These are phyloP conservation scores for Cladochytrium replicatum DNA, from an alignment of 192 early-diverging fungal species.

Conservation along the genomic window DNA sequence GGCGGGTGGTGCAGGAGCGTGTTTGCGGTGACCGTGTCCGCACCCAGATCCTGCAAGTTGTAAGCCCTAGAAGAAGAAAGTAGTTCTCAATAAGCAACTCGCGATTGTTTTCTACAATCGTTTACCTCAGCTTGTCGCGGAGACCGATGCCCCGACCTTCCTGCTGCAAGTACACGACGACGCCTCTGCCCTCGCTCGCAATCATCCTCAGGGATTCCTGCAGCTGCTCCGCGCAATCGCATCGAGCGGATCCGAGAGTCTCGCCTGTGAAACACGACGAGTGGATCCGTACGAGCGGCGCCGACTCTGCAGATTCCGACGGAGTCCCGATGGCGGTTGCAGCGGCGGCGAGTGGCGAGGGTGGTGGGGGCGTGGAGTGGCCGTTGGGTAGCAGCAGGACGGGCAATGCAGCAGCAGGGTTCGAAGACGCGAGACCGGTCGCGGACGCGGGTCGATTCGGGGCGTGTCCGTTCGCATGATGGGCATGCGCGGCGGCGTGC, in stretches of 20 bases:
- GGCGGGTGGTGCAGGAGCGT: slow-evolving; percentile 78
- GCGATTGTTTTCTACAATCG: slow-evolving; percentile 8
- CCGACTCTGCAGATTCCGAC: not conserved
- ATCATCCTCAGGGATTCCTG: slow-evolving; percentile 86
- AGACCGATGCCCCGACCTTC: slow-evolving; percentile 95
- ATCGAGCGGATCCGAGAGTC: slow-evolving; percentile 78
- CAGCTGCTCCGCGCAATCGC: slow-evolving; percentile 88
- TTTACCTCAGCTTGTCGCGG: slow-evolving; percentile 77
- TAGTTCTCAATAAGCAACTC: not conserved
- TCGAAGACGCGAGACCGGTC: slow-evolving; percentile 12
- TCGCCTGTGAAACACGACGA: slow-evolving; percentile 97
- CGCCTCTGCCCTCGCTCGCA: slow-evolving; percentile 72
- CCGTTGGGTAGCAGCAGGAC: not conserved
- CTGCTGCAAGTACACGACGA: slow-evolving; percentile 90
- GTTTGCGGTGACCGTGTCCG: slow-evolving; percentile 91
- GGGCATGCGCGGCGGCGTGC: too few relatives aligned
- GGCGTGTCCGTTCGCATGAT: too few relatives aligned
- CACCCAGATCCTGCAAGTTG: slow-evolving; percentile 91
- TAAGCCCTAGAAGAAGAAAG: slow-evolving; percentile 60
- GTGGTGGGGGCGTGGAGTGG: not conserved
- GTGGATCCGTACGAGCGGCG: slow-evolving; percentile 83
- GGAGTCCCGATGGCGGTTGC: not conserved
- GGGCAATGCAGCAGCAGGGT: not conserved
- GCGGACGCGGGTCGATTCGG: too few relatives aligned
- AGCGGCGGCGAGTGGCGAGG: not conserved